These are phyloP conservation scores for Saitozyma podzolica DNA, from an alignment of 768 basidiomycete genomes.

Conservation along the genomic window DNA sequence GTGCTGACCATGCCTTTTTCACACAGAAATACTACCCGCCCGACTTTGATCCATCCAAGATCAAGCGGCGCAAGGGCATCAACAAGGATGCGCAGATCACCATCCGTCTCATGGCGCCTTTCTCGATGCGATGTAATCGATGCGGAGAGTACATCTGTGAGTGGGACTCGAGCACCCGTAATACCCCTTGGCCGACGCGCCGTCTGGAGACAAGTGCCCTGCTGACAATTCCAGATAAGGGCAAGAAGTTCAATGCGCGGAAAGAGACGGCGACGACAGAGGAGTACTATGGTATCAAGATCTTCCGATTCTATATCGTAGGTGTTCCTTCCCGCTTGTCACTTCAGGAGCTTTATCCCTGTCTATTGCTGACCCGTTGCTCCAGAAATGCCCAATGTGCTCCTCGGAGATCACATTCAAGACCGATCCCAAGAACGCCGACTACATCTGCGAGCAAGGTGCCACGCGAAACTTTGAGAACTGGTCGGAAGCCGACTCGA, in stretches of 20 bases:
- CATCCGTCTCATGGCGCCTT: constrained; percentile 98
- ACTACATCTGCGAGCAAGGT: constrained; percentile 78
- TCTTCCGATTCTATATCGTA: constrained; percentile 53
- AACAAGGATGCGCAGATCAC: constrained; percentile 95
- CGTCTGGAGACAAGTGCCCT: no score
- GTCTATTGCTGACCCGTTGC: not conserved
- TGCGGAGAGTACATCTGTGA: constrained; percentile 89
- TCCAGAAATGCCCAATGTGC: constrained; percentile 74
- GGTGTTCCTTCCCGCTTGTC: constrained; percentile 9
- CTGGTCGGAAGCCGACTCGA: constrained; percentile 74
- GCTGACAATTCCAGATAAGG: constrained; percentile 65
- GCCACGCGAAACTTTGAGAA: constrained; percentile 98
- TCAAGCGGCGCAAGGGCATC: constrained; percentile 75
- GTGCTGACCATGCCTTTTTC: not conserved
- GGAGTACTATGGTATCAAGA: constrained; percentile 96
- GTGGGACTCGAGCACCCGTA: no score
- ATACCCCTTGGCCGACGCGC: no score
- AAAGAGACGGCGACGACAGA: constrained; percentile 98
- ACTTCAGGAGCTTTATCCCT: not conserved
- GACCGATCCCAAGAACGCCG: constrained; percentile 78
- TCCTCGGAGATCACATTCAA: constrained; percentile 99
- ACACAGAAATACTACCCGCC: constrained; percentile 67
- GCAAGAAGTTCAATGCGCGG: constrained; percentile 98
- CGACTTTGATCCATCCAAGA: constrained; percentile 96
- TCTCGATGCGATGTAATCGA: constrained; percentile 83